phyloP scores from a whole-genome alignment of 108 stramenopile genomes.

The Fragilaria radians region DNA sequence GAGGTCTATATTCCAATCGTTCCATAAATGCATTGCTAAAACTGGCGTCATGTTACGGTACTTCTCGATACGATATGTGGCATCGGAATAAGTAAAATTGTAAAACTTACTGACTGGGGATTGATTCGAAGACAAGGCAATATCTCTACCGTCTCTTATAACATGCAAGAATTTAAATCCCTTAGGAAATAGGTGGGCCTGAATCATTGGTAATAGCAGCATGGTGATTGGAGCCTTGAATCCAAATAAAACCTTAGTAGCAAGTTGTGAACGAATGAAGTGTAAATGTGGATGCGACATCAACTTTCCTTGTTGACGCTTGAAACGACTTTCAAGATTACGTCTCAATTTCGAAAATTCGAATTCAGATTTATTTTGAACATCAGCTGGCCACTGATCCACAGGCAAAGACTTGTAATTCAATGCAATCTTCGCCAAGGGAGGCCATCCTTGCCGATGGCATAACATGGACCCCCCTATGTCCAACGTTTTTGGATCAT shows the following conservation, averaged over 20 bases:
- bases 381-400: conserved; percentile 5
- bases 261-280: neutral
- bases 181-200: conserved; percentile 3
- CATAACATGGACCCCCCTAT: conserved; percentile 31
- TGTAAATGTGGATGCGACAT: neutral
- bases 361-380: neutral
- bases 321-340: neutral
- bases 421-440: conserved; percentile 23
- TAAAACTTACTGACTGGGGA: conserved; percentile 46
- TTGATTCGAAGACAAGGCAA: conserved; percentile 47
- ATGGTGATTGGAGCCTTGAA: conserved; percentile 55
- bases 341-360: neutral
- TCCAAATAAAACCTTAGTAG: neutral
- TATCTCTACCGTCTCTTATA: conserved; percentile 46
- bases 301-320: neutral
- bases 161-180: conserved; percentile 32
- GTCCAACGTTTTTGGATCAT: conserved; percentile 34
- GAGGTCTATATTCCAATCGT: neutral
- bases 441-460: conserved; percentile 32
- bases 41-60: neutral
- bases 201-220: conserved; percentile 34
- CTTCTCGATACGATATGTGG: neutral
- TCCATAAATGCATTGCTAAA: conserved; percentile 5
- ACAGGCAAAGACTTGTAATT: neutral
- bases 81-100: neutral